Evolutionary conservation across 2,329 filamentous ascomycete species (phyloP), one percentile per base, ranked within the genome.

Genomic region (Fusarium nodosum): DNA sequence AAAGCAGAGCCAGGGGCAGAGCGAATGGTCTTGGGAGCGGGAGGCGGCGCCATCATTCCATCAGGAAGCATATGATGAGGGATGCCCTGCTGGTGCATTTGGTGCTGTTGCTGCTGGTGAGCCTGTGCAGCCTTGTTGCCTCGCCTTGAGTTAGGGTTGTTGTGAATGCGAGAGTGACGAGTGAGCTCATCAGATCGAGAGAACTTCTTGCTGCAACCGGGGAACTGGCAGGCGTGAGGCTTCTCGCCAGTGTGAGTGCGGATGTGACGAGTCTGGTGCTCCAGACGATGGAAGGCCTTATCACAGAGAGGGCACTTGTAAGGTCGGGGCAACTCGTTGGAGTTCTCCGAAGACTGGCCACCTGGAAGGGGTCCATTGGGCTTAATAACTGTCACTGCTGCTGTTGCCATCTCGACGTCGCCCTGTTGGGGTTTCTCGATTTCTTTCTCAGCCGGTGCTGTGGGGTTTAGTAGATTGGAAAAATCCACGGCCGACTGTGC

Each of bases 251-350:
- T 99, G 82, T 99, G 95, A 9, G 96, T 98, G 76, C 95, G 90
- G 78, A 98, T 98, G 82, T 99, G 95, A 75, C 87, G 83, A 24
- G 88, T 90, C 86, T 97, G 95, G 80, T 98, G 95, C 84, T 98
- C 95, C 42, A 99, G 87, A 68, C 96, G 93, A 85, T 98, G 96
- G 83, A 99, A 99, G 65, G 96, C 95, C 87, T 97, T 97, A 77
- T 97, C 95, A 85, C 96, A 99, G 68, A 99, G 88, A 65, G 95
- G 94, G 81, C 95, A 99, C 85, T 98, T 98, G 89, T 99, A 99
- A 1, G 95, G 95, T 59, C 96, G 91, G 63, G 96, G 96, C 56
- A 98, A 88, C 81, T 98, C 95, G 61, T 82, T 85, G 47, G 77
- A 76, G 71, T 67, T 73, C 52, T 93, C 81, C 81, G 88, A 74